Evolutionary conservation across 208 protist genomes (phyloP).

Genomic region (Entamoeba histolytica): DNA sequence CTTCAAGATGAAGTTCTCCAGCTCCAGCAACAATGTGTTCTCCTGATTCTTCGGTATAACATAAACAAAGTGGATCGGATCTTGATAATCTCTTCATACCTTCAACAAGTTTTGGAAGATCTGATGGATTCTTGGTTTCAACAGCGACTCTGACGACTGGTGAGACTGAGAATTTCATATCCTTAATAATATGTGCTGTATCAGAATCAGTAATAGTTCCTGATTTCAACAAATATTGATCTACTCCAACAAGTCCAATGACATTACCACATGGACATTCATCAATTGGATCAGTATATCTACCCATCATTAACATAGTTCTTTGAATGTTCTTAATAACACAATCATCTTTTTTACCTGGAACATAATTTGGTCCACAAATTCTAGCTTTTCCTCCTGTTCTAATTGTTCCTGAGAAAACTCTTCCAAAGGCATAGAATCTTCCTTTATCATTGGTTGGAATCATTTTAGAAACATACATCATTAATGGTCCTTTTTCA

Average conservation of each 20-base stretch:
- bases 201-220: constrained; percentile 79
- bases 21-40: constrained; percentile 95
- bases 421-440: constrained; percentile 87
- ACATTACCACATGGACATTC: constrained; percentile 91
- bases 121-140: constrained; percentile 74
- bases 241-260: constrained; percentile 82
- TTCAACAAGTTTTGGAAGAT: constrained; percentile 85
- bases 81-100: constrained; percentile 85
- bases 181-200: constrained; percentile 52
- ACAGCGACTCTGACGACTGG: constrained; percentile 91
- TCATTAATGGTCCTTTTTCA: constrained; percentile 72
- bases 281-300: constrained; percentile 74
- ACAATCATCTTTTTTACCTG: constrained; percentile 68
- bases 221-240: constrained; percentile 91
- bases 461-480: constrained; percentile 99
- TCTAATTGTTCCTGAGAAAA: constrained; percentile 70
- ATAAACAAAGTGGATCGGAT: constrained; percentile 71
- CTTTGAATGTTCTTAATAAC: constrained; percentile 69
- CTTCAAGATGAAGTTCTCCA: constrained; percentile 95
- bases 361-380: constrained; percentile 84
- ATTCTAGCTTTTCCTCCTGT: constrained; percentile 86
- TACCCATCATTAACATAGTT: constrained; percentile 85
- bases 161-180: constrained; percentile 97
- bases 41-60: constrained; percentile 73
- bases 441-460: constrained; percentile 81